Evolutionary conservation across 202 grass and related monocot genomes (phyloP), one percentile per base, ranked within the genome.

Genomic region (Schoenoplectus triqueter): DNA sequence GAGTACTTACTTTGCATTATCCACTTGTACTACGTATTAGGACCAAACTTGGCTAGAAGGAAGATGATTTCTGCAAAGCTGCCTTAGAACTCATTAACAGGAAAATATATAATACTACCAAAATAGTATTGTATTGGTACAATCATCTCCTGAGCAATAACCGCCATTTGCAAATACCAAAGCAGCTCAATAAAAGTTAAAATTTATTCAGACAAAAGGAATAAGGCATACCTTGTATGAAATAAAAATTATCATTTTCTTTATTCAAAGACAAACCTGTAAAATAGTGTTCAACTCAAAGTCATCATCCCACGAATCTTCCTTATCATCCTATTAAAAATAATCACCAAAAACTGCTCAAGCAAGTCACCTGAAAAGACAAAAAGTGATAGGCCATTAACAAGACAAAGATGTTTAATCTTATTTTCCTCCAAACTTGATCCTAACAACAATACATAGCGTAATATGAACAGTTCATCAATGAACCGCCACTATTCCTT

Each of bases 261-360:
- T 78, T 64, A 77, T 31, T 31, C 72, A 59, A 86, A 72, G 17
- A 17, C 39, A 51, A 82, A 98, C 95, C 92, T 98, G 95, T 85
- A 98, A 87, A 71, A 98, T 89, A 79, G 91, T 93, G 87, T 98
- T 98, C 44, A 95, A 88, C 83, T 95, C 95, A 85, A 98, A 98
- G 76, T 98, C 95, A 66, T 95, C 95, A 87, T 98, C 92, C 91
- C 91, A 95, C 65, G 90, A 87, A 87, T 92, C 92, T 82, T 92
- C 92, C 81, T 88, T 95, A 87, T 98, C 91, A 14, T 95, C 71
- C 91, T 95, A 86, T 90, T 80, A 60, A 95, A 98, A 85, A 87
- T 98, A 73, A 90, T 91, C 80, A 92, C 84, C 66, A 93, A 85
- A 88, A 98, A 95, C 72, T 98, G 95, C 88, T 98, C 91, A 86